Conservation (phyloP, 2,329 filamentous ascomycete species). For the Teratosphaeria zuluensis region DNA sequence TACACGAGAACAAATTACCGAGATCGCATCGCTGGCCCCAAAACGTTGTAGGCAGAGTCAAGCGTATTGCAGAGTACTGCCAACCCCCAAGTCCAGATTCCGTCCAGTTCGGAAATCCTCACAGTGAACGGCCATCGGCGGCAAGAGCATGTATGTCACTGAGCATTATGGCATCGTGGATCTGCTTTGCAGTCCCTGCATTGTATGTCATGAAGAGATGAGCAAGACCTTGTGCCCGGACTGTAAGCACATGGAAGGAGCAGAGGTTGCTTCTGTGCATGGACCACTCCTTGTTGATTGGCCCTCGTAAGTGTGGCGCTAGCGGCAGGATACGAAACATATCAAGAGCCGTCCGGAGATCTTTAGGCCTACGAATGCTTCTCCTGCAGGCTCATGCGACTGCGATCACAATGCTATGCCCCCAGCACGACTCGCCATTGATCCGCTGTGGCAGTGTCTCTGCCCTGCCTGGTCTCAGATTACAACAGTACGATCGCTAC, state of each 20-base stretch:
- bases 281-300: neutral
- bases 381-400: neutral
- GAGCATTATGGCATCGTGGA: too few relatives aligned
- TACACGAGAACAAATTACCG: too few relatives aligned
- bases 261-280: neutral
- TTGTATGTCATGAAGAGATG: neutral
- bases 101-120: too few relatives aligned
- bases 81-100: too few relatives aligned
- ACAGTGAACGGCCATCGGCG: too few relatives aligned
- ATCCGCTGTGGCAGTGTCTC: constrained; percentile 56
- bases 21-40: too few relatives aligned
- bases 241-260: neutral
- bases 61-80: too few relatives aligned
- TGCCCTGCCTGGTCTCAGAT: constrained; percentile 40
- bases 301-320: neutral
- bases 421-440: constrained; percentile 31
- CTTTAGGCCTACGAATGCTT: neutral
- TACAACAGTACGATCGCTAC: constrained; percentile 2
- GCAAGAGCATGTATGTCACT: too few relatives aligned
- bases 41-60: too few relatives aligned
- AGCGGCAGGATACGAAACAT: neutral
- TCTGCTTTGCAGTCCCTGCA: too few relatives aligned
- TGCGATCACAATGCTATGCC: constrained; percentile 20
- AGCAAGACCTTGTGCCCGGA: neutral
- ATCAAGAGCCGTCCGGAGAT: neutral